Percentiles rank a stretch among this genome's conserved stretches.
phyloP scores from a whole-genome alignment of 2,329 filamentous ascomycete genomes.

The Aspergillus bombycis region DNA sequence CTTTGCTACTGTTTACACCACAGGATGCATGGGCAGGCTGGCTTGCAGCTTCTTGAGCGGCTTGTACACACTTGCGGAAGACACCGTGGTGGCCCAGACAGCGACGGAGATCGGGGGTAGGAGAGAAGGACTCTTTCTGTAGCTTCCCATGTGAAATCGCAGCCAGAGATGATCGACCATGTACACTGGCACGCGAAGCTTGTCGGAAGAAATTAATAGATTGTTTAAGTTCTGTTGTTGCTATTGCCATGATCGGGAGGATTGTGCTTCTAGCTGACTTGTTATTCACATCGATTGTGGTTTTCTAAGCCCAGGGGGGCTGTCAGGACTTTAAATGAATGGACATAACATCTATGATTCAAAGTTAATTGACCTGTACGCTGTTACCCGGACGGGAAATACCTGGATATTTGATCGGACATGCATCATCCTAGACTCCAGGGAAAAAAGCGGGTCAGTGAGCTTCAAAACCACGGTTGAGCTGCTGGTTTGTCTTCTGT shows the following conservation, averaged over 20 bases:
- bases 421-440: not conserved
- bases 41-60: slow-evolving; percentile 14
- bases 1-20: not conserved
- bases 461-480: not conserved
- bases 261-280: not conserved
- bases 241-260: not conserved
- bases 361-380: not conserved
- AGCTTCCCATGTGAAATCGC: slow-evolving; percentile 21
- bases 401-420: not conserved
- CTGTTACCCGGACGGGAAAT: not conserved
- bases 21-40: slow-evolving; percentile 1
- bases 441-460: not conserved
- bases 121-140: slow-evolving; percentile 15
- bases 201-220: not conserved
- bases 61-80: slow-evolving; percentile 18
- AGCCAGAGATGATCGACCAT: slow-evolving; percentile 6
- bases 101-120: slow-evolving; percentile 19
- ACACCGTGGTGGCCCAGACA: slow-evolving; percentile 22
- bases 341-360: not conserved
- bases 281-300: not conserved
- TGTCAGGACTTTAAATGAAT: not conserved
- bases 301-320: not conserved
- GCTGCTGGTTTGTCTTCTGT: not conserved
- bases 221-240: not conserved
- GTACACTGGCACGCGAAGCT: not conserved